Percentiles rank a stretch among this genome's conserved stretches.
Conservation (phyloP, 306 rosid genomes). For the Inga laurina region DNA sequence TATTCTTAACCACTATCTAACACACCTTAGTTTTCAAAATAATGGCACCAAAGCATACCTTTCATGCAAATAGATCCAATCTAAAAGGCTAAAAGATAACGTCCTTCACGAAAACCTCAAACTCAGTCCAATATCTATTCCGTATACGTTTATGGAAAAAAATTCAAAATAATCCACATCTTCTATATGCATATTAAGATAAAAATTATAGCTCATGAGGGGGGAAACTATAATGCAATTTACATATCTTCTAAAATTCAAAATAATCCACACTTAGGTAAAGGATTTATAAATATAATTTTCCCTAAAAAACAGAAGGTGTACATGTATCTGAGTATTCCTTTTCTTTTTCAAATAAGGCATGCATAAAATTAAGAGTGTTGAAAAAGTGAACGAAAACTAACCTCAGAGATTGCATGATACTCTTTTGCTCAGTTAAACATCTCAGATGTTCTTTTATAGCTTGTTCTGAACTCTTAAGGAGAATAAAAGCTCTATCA, state of each 20-base stretch:
- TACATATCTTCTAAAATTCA: conserved; percentile 2
- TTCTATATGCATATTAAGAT: not conserved
- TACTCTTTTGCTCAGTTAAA: conserved; percentile 79
- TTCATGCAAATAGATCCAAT: not conserved
- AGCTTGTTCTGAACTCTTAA: conserved; percentile 53
- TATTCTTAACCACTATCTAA: not conserved
- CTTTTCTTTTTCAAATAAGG: not conserved
- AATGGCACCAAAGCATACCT: not conserved
- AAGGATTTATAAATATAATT: not conserved
- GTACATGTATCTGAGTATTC: not conserved
- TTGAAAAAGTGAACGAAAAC: conserved; percentile 30
- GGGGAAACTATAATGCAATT: not conserved
- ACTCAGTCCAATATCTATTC: not conserved
- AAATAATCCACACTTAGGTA: not conserved
- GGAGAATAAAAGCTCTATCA: conserved; percentile 43
- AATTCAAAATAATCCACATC: no score
- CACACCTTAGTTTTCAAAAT: not conserved
- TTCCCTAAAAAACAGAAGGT: not conserved
- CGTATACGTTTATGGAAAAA: not conserved
- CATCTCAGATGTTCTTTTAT: conserved; percentile 67
- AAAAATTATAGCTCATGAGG: not conserved
- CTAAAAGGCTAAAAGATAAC: not conserved
- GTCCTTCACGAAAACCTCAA: not conserved
- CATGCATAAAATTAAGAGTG: not conserved
- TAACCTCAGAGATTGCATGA: conserved; percentile 96